Evolutionary conservation across 78 protist species (phyloP), one percentile per base, ranked within the genome.

Genomic region (Cavenderia fasciculata): DNA sequence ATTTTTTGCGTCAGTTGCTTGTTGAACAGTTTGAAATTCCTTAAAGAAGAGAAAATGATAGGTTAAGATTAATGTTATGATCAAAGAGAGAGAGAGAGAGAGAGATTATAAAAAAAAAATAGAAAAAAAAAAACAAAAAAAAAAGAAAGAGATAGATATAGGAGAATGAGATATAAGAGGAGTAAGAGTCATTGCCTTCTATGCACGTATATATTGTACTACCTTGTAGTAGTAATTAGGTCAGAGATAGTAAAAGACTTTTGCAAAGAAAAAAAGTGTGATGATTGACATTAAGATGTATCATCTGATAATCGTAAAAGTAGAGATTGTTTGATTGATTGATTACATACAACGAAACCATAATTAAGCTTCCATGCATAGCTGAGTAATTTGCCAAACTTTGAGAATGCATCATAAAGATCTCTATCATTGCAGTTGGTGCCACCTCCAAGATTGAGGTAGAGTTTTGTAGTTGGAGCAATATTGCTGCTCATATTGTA

Each of bases 291-390:
- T 63, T 43, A 27, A 21, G 34, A 5, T 19, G 72, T 31, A 27
- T 63, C n/a, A 21, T 49, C 8, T 36, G 38, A 38, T 63, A 43
- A 43, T 63, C 31, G 18, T 38, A 19, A 34, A 12, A 16, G 21
- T 25, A 2, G 27, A n/a, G 44, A 52, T 34, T 52, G 62, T 34
- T 21, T 47, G n/a, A 72, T 21, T 49, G 27, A 36, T 25, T 21
- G 12, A 10, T 51, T 41, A 74, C 85, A 41, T 74, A 74, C 85
- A 43, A 56, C 68, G 59, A 74, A 74, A 1, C 70, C 85, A 59
- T 34, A 74, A 5, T 40, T 56, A 23, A 36, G 31, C 41, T 74
- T 74, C 62, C 68, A 59, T 41, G 47, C 18, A 43, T 57, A 31
- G 40, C 34, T 74, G 40, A 29, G 36, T 31, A 74, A 57, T 59